These are phyloP conservation scores for Tetracladium maxilliforme DNA, from an alignment of 2,329 filamentous ascomycete genomes.

Conservation along the genomic window DNA sequence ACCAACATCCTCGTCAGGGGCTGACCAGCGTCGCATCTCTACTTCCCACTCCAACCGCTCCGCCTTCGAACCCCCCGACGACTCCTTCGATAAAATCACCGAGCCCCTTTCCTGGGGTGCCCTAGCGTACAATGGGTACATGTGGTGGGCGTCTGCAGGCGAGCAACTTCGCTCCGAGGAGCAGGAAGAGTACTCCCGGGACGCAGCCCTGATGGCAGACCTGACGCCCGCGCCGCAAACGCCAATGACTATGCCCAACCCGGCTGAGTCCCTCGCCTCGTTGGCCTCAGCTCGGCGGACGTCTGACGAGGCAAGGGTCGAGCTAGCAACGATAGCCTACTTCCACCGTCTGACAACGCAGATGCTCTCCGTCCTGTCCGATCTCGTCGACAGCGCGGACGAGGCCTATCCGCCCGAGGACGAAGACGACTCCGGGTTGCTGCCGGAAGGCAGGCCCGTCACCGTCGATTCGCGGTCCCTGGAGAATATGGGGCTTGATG, in stretches of 20 bases:
- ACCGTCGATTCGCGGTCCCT: conserved; percentile 48
- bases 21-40: conserved; percentile 19
- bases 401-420: conserved; percentile 15
- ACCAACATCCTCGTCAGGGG: conserved; percentile 8
- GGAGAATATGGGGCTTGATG: conserved; percentile 59
- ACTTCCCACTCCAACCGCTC: conserved; percentile 28
- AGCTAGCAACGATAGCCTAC: conserved; percentile 65
- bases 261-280: conserved; percentile 23
- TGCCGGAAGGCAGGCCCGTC: conserved; percentile 10
- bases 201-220: conserved; percentile 40
- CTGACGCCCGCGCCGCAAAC: conserved; percentile 20
- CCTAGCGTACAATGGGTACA: conserved; percentile 68
- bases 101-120: conserved; percentile 56
- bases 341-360: conserved; percentile 63
- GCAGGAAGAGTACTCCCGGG: conserved; percentile 43
- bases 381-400: conserved; percentile 36
- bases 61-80: too few relatives aligned
- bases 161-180: conserved; percentile 51
- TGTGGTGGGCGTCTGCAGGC: conserved; percentile 82
- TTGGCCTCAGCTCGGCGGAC: conserved; percentile 11
- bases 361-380: conserved; percentile 45
- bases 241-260: conserved; percentile 5
- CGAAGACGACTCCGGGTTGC: conserved; percentile 18
- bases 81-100: conserved; percentile 41
- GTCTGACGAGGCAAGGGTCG: conserved; percentile 32